Evolutionary conservation across 345 rosid genomes (phyloP), one percentile per base, ranked within the genome.

Genomic region (Eucalyptus cloeziana): DNA sequence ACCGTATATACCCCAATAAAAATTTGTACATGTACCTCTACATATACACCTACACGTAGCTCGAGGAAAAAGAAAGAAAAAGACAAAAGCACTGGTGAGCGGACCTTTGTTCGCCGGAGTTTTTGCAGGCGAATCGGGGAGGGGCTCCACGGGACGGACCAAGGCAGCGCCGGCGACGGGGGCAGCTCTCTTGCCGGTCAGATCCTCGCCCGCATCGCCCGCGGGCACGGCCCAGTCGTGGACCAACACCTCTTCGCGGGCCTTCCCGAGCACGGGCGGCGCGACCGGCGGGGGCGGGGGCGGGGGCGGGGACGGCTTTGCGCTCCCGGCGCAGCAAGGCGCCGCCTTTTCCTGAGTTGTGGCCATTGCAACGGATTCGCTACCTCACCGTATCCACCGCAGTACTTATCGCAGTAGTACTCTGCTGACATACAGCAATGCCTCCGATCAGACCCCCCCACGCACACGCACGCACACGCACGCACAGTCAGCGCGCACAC

Each of bases 281-380:
- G 25, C 89, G 85, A 49, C 86, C 49, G 47, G 71, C 47, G 88
- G 52, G 49, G 87, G 0, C 52, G 88, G 52, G 49, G 87, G 0
- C 52, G 88, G 51, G 52, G 87, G 1, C 62, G 87, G 1, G 22
- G 86, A 67, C 30, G 87, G 87, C 80, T 54, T 86, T 90, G 71
- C 40, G 81, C 89, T 31, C 64, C 83, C 43, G 91, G 87, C 87
- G 94, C 94, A 91, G 91, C 92, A 89, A 92, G 92, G 69, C 94
- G 95, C 92, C 94, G 95, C 90, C 91, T 95, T 94, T 95, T 95
- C 91, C 94, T 91, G 88, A 94, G 95, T 81, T 94, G 96, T 49
- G 95, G 96, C 95, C 96, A 95, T 96, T 93, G 98, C 81, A 91
- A 89, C 49, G 96, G 96, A 79, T 94, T 95, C 83, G 83, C 83